Evolutionary conservation across 805 yeast genomes (phyloP), one percentile per base, ranked within the genome.

Genomic region (Lachancea kluyveri): DNA sequence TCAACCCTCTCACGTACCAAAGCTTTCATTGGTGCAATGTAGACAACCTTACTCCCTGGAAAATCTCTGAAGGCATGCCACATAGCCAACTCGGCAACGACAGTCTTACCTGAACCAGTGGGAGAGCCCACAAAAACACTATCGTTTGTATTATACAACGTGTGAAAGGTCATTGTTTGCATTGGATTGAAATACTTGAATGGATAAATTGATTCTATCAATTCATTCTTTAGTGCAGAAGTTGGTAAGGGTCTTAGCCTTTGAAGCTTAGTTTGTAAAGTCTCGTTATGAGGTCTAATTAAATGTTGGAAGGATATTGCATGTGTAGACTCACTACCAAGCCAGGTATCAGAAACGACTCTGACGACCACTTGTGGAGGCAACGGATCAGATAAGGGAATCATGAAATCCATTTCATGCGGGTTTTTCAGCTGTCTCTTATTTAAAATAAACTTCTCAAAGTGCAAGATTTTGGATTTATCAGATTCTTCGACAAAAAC

Each of bases 81-180:
- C 10, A 92, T 84, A 0, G 97, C 97, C 35, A 92, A 60, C 52
- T 92, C 99, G 0, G 97, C 95, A 17, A 94, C 97, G 20, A 92
- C 81, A 0, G 98, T 92, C 57, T 92, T 92, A 45, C 99, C 99
- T 0, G 96, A 90, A 15, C 98, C 98, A 2, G 98, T 92, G 3
- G 99, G 99, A 0, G 97, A 87, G 7, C 99, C 99, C 26, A 92
- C 84, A 56, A 92, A 83, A 0, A 81, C 88, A 53, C 82, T 83
- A 2, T 80, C 70, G 40, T 81, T 74, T 1, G 80, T 62, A 55
- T 92, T 77, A 60, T 88, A 92, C 27, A 92, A 60, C 0, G 95
- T 74, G 52, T 88, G 95, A 62, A 92, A 92, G 0, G 81, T 73
- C 97, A 90, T 90, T 0, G 97, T 90, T 60, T 92, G 98, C 96